Percentiles rank a stretch among this genome's conserved stretches.
These are phyloP conservation scores for Stephanocyclus meneghinianus DNA, from an alignment of 352 stramenopile genomes.

Conservation along the genomic window DNA sequence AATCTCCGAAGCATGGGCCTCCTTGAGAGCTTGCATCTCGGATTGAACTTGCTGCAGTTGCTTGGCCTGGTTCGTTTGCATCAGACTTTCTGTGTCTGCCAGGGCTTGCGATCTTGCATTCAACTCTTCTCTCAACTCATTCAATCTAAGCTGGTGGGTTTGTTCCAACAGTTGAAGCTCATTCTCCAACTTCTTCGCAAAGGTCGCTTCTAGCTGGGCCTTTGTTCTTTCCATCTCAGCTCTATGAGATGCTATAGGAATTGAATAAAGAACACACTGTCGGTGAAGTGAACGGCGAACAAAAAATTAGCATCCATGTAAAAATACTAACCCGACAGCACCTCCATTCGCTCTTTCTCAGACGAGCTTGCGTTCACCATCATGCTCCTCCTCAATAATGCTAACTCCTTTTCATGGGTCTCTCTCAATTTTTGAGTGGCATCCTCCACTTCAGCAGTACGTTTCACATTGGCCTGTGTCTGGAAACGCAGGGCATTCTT, in stretches of 20 bases:
- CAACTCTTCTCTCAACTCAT: conserved; percentile 12
- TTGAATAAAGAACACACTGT: not conserved
- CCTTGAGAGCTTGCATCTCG: conserved; percentile 17
- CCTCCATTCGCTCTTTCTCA: conserved; percentile 18
- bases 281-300: not conserved
- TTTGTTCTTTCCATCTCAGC: conserved; percentile 11
- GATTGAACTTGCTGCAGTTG: conserved; percentile 10
- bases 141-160: not conserved
- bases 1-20: conserved; percentile 12
- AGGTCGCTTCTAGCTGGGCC: conserved; percentile 14
- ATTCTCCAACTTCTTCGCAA: conserved; percentile 6
- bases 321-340: not conserved
- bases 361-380: conserved; percentile 18
- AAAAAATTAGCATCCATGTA: not conserved
- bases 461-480: conserved; percentile 14
- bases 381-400: conserved; percentile 6
- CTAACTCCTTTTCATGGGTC: conserved; percentile 8
- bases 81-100: not conserved
- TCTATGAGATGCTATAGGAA: conserved; percentile 11
- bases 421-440: conserved; percentile 5
- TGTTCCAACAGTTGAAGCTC: conserved; percentile 8
- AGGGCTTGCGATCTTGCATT: not conserved
- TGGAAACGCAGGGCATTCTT: conserved; percentile 8
- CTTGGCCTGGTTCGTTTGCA: conserved; percentile 4
- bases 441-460: conserved; percentile 8